Percentiles rank a stretch among this genome's conserved stretches.
phyloP scores from a whole-genome alignment of 768 basidiomycete species.

The Pisolithus orientalis region DNA sequence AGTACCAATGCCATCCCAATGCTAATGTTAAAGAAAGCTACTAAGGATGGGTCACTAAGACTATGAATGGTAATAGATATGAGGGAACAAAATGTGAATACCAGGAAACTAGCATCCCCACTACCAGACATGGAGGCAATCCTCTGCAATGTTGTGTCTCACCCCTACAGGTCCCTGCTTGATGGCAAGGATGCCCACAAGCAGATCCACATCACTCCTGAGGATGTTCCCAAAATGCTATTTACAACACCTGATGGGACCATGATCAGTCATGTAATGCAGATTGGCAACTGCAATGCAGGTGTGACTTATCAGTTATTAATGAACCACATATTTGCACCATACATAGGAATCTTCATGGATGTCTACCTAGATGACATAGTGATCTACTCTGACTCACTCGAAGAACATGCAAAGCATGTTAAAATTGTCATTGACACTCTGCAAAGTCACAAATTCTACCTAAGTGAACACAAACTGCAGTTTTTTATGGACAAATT shows the following conservation, averaged over 20 bases:
- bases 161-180: no score
- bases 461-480: slow-evolving; percentile 31
- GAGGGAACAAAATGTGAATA: slow-evolving; percentile 26
- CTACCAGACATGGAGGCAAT: slow-evolving; percentile 19
- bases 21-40: no score
- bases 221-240: slow-evolving; percentile 19
- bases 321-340: slow-evolving; percentile 29
- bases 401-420: slow-evolving; percentile 25
- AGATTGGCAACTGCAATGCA: no score
- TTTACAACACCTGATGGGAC: slow-evolving; percentile 37
- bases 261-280: slow-evolving; percentile 33
- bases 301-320: no score
- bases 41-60: neutral
- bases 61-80: slow-evolving; percentile 21
- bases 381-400: slow-evolving; percentile 27
- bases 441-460: slow-evolving; percentile 29
- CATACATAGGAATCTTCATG: slow-evolving; percentile 26
- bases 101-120: slow-evolving; percentile 17
- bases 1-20: no score
- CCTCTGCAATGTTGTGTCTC: no score
- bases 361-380: slow-evolving; percentile 33
- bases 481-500: slow-evolving; percentile 26
- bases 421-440: slow-evolving; percentile 30
- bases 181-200: slow-evolving; percentile 1
- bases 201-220: slow-evolving; percentile 20